A percentile compares a stretch with the other conserved stretches of the same genome.
Evolutionary conservation across 768 basidiomycete genomes (phyloP).

Genomic region (Tubosaeta sp.): DNA sequence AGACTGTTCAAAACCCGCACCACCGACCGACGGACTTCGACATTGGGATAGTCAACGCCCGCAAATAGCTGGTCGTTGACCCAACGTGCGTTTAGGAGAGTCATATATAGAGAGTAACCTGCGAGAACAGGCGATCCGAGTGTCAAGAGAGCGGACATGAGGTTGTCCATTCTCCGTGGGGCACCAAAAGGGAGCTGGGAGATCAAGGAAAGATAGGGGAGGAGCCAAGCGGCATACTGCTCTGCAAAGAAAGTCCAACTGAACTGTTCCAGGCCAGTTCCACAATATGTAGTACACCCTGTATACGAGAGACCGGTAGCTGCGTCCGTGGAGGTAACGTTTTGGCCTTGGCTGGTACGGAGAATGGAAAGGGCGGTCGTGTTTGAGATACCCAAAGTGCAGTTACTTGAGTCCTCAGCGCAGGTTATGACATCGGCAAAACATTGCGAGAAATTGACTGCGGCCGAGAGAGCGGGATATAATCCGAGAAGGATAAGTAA

Average conservation of each 20-base stretch:
- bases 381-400: too few relatives aligned
- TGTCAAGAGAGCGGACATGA: slow-evolving; percentile 39
- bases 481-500: too few relatives aligned
- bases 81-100: not conserved
- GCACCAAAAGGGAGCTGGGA: too few relatives aligned
- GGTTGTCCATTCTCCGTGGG: slow-evolving; percentile 36
- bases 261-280: slow-evolving; percentile 12
- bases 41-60: slow-evolving; percentile 24
- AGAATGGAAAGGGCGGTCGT: too few relatives aligned
- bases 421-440: too few relatives aligned
- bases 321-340: not conserved
- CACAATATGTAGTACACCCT: slow-evolving; percentile 11
- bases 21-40: too few relatives aligned
- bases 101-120: slow-evolving; percentile 34
- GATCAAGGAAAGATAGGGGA: too few relatives aligned
- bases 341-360: slow-evolving; percentile 7
- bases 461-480: too few relatives aligned
- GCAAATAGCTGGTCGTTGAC: slow-evolving; percentile 30
- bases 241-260: slow-evolving; percentile 26
- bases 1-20: too few relatives aligned
- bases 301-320: slow-evolving; percentile 10
- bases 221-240: slow-evolving; percentile 38
- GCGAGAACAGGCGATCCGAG: slow-evolving; percentile 45
- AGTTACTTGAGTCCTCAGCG: too few relatives aligned
- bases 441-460: too few relatives aligned